Evolutionary conservation across 306 rosid genomes (phyloP), one percentile per base, ranked within the genome.

Genomic region (Casuarina equisetifolia): DNA sequence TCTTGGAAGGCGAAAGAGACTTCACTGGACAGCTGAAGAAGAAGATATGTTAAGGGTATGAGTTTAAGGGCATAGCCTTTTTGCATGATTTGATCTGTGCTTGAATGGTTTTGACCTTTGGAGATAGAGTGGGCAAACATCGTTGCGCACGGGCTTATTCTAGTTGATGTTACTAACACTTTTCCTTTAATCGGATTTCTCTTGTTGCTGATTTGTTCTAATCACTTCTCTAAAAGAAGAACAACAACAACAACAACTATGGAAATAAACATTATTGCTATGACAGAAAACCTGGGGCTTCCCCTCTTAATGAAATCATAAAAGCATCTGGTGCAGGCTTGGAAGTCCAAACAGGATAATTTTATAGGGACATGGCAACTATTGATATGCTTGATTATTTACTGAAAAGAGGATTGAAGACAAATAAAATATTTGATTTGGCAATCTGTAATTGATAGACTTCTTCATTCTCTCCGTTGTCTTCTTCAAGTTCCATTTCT

Each of bases 1-100:
- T 3, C 9, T 20, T 40, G 81, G 15, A 52, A 85, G 71, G 83
- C 79, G 89, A 9, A 79, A 19, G 85, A 83, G 81, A 81, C 5
- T 64, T n/a, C 8, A 8, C 3, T 88, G 91, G 91, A 81, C 84
- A 17, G 51, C 42, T 38, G 88, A 88, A 61, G 91, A 88, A 83
- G 82, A 85, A 78, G 64, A 85, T 15, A 81, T 59, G 85, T 69
- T 88, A 74, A 83, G 66, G 91, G 91, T 88, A 83, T 35, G 4
- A 70, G 72, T 76, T 75, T 63, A 61, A 16, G 48, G 32, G 38
- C 70, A 20, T 42, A 42, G 32, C 32, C 32, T 7, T 66, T 20
- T 16, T 57, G 13, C 63, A 19, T 25, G 36, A 19, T 58, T 36
- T 63, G 20, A 15, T 16, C 9, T 38, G 38, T 38, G 44, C 20